These are phyloP conservation scores for Calocybe indica DNA, from an alignment of 768 basidiomycete species.

Conservation along the genomic window DNA sequence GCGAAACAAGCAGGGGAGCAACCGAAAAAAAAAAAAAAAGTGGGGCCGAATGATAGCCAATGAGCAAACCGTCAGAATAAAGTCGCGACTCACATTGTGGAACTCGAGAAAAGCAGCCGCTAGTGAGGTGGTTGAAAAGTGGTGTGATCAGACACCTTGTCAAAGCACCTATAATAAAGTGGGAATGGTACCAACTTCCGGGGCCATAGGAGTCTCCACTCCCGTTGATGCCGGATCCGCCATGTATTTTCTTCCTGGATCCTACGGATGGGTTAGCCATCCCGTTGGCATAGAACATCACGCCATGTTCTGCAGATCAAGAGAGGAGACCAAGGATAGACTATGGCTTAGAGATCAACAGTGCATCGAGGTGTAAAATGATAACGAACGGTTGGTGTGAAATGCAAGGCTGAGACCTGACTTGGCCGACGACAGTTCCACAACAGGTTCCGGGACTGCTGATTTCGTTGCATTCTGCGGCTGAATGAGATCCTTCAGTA, in stretches of 20 bases:
- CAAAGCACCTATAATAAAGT: too few species aligned
- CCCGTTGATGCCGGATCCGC: slow-evolving; percentile 54
- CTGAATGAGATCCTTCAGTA: slow-evolving; percentile 36
- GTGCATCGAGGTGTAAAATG: not conserved
- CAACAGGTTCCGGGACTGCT: slow-evolving; percentile 34
- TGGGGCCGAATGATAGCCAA: not conserved
- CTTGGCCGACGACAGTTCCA: slow-evolving; percentile 47
- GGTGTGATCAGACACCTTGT: too few species aligned
- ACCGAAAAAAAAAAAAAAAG: not conserved
- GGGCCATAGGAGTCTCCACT: slow-evolving; percentile 54
- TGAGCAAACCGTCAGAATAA: not conserved
- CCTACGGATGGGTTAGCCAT: slow-evolving; percentile 40
- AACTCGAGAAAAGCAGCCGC: slow-evolving; percentile 66
- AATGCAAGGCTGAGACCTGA: slow-evolving; percentile 59
- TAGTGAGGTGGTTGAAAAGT: slow-evolving; percentile 12
- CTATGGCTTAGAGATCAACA: not conserved
- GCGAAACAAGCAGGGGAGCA: not conserved
- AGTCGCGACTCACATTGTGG: slow-evolving; percentile 42
- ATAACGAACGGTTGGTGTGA: slow-evolving; percentile 61
- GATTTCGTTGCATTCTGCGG: slow-evolving; percentile 25
- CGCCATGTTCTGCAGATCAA: slow-evolving; percentile 49
- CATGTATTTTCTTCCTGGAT: slow-evolving; percentile 69
- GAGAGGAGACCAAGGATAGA: not conserved
- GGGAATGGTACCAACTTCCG: slow-evolving; percentile 36
- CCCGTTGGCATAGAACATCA: slow-evolving; percentile 71